Evolutionary conservation across 208 protist species (phyloP).

Genomic region (Trypanosoma platydactyli): DNA sequence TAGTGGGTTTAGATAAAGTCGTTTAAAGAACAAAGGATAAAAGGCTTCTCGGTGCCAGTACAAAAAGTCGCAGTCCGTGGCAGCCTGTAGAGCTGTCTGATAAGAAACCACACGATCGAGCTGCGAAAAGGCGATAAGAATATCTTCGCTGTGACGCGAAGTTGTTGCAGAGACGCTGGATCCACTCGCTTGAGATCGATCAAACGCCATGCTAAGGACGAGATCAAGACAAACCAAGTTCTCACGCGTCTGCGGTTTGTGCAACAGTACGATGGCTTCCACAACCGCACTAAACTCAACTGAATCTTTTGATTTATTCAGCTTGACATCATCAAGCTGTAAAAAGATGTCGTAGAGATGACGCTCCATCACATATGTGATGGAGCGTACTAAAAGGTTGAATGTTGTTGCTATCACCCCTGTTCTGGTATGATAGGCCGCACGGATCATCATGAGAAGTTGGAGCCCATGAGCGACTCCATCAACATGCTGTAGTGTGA

Average conservation of each 20-base stretch:
- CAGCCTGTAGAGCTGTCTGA: constrained; percentile 38
- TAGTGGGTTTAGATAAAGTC: constrained; percentile 73
- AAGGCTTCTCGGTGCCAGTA: constrained; percentile 88
- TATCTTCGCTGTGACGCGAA: constrained; percentile 51
- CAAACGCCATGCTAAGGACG: constrained; percentile 58
- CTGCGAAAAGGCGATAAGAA: constrained; percentile 62
- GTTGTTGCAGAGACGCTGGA: constrained; percentile 22
- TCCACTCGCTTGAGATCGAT: constrained; percentile 31
- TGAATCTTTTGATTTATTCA: constrained; percentile 13
- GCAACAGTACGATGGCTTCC: constrained; percentile 67
- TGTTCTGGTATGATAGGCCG: constrained; percentile 78
- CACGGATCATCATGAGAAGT: constrained; percentile 88
- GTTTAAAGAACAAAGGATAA: constrained; percentile 79
- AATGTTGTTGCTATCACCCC: constrained; percentile 76
- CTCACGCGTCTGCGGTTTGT: constrained; percentile 53
- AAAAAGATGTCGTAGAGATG: constrained; percentile 55
- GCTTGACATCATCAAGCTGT: constrained; percentile 21
- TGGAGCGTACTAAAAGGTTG: constrained; percentile 62
- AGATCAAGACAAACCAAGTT: constrained; percentile 60
- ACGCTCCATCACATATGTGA: constrained; percentile 71
- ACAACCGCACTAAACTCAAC: constrained; percentile 68
- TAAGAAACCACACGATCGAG: constrained; percentile 71
- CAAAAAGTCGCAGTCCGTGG: constrained; percentile 85
- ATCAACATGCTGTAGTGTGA: constrained; percentile 62
- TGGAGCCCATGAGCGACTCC: constrained; percentile 74